Evolutionary conservation across 1,139 yeast genomes (phyloP).

Genomic region (Debaryomycetaceae sp.): DNA sequence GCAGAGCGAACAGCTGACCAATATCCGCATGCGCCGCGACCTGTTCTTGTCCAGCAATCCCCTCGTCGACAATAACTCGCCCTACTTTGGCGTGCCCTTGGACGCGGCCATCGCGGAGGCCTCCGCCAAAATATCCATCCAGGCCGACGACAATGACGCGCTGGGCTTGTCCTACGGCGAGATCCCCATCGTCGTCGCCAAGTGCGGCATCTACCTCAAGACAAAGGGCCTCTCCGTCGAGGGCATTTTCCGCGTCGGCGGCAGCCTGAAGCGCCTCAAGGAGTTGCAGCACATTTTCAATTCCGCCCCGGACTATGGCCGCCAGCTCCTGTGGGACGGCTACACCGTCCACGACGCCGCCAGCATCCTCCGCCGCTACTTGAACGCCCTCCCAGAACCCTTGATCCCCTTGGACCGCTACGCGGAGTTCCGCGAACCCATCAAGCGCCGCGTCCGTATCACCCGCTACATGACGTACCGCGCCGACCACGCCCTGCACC

Average conservation of each 20-base stretch:
- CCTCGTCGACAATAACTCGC: constrained; percentile 35
- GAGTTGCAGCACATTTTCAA: constrained; percentile 79
- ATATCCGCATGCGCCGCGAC: constrained; percentile 45
- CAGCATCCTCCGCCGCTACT: constrained; percentile 70
- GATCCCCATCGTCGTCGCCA: constrained; percentile 87
- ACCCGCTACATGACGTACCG: constrained; percentile 52
- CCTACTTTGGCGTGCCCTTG: constrained; percentile 80
- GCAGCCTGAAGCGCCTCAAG: constrained; percentile 79
- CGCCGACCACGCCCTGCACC: too few species aligned
- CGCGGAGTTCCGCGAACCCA: constrained; percentile 71
- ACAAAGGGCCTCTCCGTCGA: constrained; percentile 67
- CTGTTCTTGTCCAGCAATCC: constrained; percentile 38
- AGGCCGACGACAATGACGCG: constrained; percentile 31
- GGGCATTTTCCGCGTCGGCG: constrained; percentile 91
- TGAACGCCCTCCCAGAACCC: constrained; percentile 88
- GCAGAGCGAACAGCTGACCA: constrained; percentile 20
- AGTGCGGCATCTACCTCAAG: constrained; percentile 82
- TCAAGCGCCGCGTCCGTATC: constrained; percentile 48
- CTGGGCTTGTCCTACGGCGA: constrained; percentile 60
- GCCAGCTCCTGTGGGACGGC: constrained; percentile 82
- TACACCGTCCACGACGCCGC: constrained; percentile 98
- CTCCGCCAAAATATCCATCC: constrained; percentile 59
- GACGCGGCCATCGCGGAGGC: constrained; percentile 65
- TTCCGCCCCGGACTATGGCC: constrained; percentile 81
- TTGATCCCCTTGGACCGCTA: constrained; percentile 71